Conservation (phyloP, 805 yeast genomes). For the Metschnikowia amazonensis region DNA sequence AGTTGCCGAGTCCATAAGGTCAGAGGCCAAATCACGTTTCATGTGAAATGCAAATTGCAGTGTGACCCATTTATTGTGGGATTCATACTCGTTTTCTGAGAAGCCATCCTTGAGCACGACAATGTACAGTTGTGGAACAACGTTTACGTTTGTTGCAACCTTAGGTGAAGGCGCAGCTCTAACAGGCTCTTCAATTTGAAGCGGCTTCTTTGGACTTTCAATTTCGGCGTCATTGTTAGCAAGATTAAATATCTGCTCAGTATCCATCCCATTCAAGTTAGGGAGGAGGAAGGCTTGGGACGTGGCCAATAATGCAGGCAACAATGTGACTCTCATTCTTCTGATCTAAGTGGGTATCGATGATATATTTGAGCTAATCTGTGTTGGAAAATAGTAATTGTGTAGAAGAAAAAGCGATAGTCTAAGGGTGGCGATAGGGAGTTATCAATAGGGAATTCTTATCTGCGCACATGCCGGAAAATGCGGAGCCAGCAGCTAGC, state of each 20-base stretch:
- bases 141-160: neutral
- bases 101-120: slow-evolving; percentile 17
- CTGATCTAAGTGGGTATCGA: neutral
- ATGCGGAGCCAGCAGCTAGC: slow-evolving; percentile 6
- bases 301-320: slow-evolving; percentile 9
- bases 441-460: neutral
- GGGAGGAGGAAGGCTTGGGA: slow-evolving; percentile 14
- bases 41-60: slow-evolving; percentile 5
- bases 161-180: neutral
- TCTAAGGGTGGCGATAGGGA: slow-evolving; percentile 3
- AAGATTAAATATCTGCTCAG: slow-evolving; percentile 9
- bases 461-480: slow-evolving; percentile 4
- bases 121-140: slow-evolving; percentile 15
- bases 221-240: neutral
- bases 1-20: slow-evolving; percentile 12
- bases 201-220: neutral
- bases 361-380: neutral
- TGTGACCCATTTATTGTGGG: slow-evolving; percentile 16
- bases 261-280: slow-evolving; percentile 10
- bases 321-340: slow-evolving; percentile 5
- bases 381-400: neutral
- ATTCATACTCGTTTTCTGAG: slow-evolving; percentile 5
- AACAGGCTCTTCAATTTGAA: neutral
- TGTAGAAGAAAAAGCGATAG: neutral
- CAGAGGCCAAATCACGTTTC: slow-evolving; percentile 24